phyloP scores from a whole-genome alignment of 768 basidiomycete genomes.

The Imleria badia region DNA sequence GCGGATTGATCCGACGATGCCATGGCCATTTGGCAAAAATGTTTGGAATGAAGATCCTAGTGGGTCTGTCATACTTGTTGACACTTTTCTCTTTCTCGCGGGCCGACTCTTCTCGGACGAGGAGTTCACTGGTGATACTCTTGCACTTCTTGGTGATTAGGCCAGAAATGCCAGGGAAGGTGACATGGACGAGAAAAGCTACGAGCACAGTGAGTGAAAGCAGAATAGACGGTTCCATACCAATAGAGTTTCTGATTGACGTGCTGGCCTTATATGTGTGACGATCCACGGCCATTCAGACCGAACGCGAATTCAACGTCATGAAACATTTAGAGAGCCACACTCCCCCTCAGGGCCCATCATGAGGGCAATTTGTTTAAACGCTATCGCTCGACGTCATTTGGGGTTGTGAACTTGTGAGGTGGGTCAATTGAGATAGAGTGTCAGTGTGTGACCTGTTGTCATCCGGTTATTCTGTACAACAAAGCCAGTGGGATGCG shows the following conservation, averaged over 20 bases:
- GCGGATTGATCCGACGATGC: slow-evolving; percentile 8
- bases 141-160: neutral
- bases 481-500: no score
- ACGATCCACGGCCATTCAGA: no score
- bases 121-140: neutral
- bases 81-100: neutral
- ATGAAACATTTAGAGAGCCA: no score
- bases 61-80: no score
- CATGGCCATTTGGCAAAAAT: slow-evolving; percentile 13
- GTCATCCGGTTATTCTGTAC: no score
- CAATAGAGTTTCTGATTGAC: neutral
- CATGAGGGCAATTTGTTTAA: no score
- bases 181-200: neutral
- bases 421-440: no score
- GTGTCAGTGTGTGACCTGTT: no score
- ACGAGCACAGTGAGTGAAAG: neutral
- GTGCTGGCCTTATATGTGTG: neutral
- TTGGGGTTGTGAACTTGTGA: no score
- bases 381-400: no score
- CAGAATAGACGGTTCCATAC: neutral
- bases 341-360: no score
- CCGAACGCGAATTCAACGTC: no score
- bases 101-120: neutral
- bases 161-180: neutral
- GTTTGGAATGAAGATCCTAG: slow-evolving; percentile 10